Evolutionary conservation across 2,329 filamentous ascomycete species (phyloP), one percentile per base, ranked within the genome.

Genomic region (Colletotrichum godetiae): DNA sequence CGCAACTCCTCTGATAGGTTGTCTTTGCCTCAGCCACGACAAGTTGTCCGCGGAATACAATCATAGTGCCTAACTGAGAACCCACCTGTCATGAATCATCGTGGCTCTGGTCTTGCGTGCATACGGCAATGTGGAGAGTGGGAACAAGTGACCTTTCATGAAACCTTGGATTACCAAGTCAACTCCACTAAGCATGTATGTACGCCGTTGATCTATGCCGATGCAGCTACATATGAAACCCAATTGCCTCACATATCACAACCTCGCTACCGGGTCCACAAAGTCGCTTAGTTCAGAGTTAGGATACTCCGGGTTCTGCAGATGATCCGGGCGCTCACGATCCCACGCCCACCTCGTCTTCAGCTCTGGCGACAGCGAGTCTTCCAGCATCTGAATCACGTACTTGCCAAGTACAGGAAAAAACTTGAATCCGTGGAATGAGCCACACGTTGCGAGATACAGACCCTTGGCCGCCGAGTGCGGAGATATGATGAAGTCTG

Each of bases 371-470:
- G 82, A 79, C 22, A 91, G 78, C 15, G 80, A 75, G 13, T 80
- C 86, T 76, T 86, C 87, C 8, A 85, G 80, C 90, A 88, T 88
- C 76, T 89, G 86, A n/a, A 86, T 78, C 33, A 91, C 84, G 76
- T 93, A 93, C 75, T 88, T 88, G 5, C 92, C 91, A 31, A 92
- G 86, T 3, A 89, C 87, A 0, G 91, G 91, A 70, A 93, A 86
- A 80, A 93, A 92, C 80, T 93, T 93, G 84, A 87, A 93, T 19
- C 89, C 88, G 80, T 93, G 91, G 76, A 92, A 92, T 0, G 90
- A 92, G 7, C 91, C 91, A 13, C 90, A 91, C 0, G 89, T 90
- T 0, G 91, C 91, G 1, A 94, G 77, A 76, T 88, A 92, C 0
- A 93, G 81, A 27, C 90, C 90, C 60, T 79, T 78, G 24, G 78